phyloP scores from a whole-genome alignment of 352 stramenopile species.

The Globisporangium takayamanum region DNA sequence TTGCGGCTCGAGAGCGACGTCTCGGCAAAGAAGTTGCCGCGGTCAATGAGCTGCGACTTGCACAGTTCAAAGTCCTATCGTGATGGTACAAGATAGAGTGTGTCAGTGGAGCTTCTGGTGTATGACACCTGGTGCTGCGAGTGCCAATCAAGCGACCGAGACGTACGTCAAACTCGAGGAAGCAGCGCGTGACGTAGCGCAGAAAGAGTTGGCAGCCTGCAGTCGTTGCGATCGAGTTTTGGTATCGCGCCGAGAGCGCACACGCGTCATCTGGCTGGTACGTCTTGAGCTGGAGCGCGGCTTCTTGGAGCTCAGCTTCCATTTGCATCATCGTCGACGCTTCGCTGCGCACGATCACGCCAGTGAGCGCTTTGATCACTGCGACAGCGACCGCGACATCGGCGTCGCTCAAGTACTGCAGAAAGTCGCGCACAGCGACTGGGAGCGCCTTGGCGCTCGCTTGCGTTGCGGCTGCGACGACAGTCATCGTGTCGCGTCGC shows the following conservation, averaged over 20 bases:
- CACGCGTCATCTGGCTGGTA: conserved; percentile 40
- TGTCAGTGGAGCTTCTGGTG: not conserved
- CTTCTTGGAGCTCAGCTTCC: conserved; percentile 88
- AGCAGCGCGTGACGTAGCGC: conserved; percentile 90
- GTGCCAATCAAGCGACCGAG: not conserved
- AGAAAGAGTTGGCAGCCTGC: conserved; percentile 92
- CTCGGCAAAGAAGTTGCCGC: conserved; percentile 90
- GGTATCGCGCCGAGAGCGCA: conserved; percentile 36
- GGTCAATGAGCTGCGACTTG: conserved; percentile 86
- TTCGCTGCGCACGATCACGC: conserved; percentile 86
- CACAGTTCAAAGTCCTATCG: conserved; percentile 88
- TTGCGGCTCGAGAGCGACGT: conserved; percentile 90
- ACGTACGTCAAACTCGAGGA: conserved; percentile 82
- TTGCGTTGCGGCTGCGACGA: not conserved
- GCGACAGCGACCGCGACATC: conserved; percentile 89
- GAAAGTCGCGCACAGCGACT: conserved; percentile 65
- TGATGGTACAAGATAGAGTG: not conserved
- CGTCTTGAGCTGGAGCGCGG: conserved; percentile 60
- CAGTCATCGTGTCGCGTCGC: not conserved
- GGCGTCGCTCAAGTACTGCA: conserved; percentile 61
- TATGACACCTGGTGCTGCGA: not conserved
- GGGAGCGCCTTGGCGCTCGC: conserved; percentile 7
- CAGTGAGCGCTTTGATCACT: conserved; percentile 91
- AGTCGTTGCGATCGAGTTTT: conserved; percentile 87
- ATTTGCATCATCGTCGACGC: conserved; percentile 96